A percentile compares a stretch with the other conserved stretches of the same genome.
These are phyloP conservation scores for Spathaspora girioi DNA, from an alignment of 805 yeast species.

Conservation along the genomic window DNA sequence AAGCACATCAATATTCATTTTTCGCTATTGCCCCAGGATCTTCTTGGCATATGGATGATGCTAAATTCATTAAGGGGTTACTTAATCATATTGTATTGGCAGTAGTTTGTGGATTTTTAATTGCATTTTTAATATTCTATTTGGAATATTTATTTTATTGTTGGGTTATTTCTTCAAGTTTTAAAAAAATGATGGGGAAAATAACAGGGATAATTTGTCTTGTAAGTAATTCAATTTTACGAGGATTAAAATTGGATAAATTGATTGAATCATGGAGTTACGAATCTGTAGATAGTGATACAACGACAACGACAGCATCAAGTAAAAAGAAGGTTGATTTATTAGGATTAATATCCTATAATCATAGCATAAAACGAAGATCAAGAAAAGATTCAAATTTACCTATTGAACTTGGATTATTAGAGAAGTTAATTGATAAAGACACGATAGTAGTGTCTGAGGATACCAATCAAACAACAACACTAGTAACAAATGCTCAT, in stretches of 20 bases:
- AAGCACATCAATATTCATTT: slow-evolving; percentile 55
- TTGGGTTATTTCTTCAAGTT: slow-evolving; percentile 28
- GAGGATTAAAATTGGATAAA: slow-evolving; percentile 6
- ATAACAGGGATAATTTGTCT: background rate
- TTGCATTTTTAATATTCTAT: slow-evolving; percentile 42
- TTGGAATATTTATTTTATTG: slow-evolving; percentile 39
- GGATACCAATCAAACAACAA: background rate
- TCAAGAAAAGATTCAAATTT: slow-evolving; percentile 55
- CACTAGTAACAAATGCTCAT: background rate
- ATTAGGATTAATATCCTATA: background rate
- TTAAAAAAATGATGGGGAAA: slow-evolving; percentile 19
- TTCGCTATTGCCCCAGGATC: slow-evolving; percentile 79
- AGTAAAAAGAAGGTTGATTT: background rate
- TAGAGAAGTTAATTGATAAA: slow-evolving; percentile 12
- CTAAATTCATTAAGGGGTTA: slow-evolving; percentile 67
- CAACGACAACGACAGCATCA: background rate
- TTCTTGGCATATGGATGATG: slow-evolving; percentile 91
- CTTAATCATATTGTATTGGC: slow-evolving; percentile 73
- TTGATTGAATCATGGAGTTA: background rate
- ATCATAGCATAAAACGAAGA: slow-evolving; percentile 25
- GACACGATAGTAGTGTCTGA: background rate
- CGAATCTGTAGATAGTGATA: background rate
- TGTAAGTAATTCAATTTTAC: background rate
- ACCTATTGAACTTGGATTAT: slow-evolving; percentile 30
- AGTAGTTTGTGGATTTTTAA: slow-evolving; percentile 63